Conservation (phyloP, 768 basidiomycete genomes). For the Calocybe gangraenosa region DNA sequence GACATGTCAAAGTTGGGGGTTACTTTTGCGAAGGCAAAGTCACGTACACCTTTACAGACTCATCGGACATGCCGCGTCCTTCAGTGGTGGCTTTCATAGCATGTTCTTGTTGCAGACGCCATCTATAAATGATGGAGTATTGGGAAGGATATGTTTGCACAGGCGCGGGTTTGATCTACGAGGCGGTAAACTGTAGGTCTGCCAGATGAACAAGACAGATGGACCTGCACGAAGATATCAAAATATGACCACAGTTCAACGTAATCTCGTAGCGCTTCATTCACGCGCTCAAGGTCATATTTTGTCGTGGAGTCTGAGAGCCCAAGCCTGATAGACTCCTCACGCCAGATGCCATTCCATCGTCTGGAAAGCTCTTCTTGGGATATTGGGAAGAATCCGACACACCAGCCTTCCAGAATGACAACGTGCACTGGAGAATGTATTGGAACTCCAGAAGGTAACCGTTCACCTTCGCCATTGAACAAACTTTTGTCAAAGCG, state of each 20-base stretch:
- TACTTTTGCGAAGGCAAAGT: neutral
- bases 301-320: constrained; percentile 36
- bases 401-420: constrained; percentile 94
- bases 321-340: constrained; percentile 31
- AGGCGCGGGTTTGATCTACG: constrained; percentile 21
- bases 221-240: constrained; percentile 74
- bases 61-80: constrained; percentile 86
- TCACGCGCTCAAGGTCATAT: constrained; percentile 58
- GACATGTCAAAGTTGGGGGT: neutral
- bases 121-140: constrained; percentile 68
- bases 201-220: constrained; percentile 7
- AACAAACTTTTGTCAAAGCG: constrained; percentile 85
- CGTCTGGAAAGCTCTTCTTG: constrained; percentile 44
- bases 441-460: constrained; percentile 39
- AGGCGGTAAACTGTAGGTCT: neutral
- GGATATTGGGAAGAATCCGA: constrained; percentile 74
- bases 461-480: constrained; percentile 81
- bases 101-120: constrained; percentile 90
- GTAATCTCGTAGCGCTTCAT: constrained; percentile 59
- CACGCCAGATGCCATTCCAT: constrained; percentile 47
- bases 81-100: constrained; percentile 83
- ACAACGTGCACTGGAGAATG: constrained; percentile 61
- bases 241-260: constrained; percentile 65
- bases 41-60: constrained; percentile 60
- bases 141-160: constrained; percentile 22